phyloP scores from a whole-genome alignment of 2,329 filamentous ascomycete genomes.

The Volutella citrinella region DNA sequence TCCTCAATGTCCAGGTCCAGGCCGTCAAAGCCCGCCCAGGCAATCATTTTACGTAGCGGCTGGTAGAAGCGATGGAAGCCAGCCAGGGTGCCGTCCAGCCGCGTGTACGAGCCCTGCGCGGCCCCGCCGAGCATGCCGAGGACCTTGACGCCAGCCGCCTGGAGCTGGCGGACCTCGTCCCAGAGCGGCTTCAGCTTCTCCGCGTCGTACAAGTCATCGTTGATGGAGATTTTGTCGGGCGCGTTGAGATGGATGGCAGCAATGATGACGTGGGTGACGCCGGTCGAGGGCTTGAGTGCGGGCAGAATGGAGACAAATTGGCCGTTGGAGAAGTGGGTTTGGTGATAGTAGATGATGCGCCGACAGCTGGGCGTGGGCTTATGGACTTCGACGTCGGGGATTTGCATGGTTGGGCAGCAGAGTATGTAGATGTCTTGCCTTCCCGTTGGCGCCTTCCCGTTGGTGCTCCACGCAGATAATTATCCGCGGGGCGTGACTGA shows the following conservation, averaged over 20 bases:
- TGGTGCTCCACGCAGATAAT: too few relatives aligned
- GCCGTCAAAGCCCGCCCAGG: constrained; percentile 59
- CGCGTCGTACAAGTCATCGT: constrained; percentile 67
- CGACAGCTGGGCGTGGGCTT: too few relatives aligned
- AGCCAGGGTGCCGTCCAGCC: constrained; percentile 52
- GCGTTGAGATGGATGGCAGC: constrained; percentile 79
- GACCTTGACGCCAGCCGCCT: constrained; percentile 69
- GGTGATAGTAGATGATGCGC: constrained; percentile 50
- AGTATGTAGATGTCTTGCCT: too few relatives aligned
- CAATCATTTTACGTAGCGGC: constrained; percentile 63
- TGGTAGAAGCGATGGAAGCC: constrained; percentile 71
- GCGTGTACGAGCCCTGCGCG: constrained; percentile 64
- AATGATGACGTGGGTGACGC: constrained; percentile 74
- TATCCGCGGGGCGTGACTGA: too few relatives aligned
- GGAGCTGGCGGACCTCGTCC: constrained; percentile 69
- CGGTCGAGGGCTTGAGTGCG: constrained; percentile 38
- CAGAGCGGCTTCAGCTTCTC: constrained; percentile 68
- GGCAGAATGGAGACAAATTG: constrained; percentile 49
- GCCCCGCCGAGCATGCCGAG: constrained; percentile 84
- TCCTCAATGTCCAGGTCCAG: constrained; percentile 78
- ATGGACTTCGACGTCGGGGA: not conserved
- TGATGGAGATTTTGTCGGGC: constrained; percentile 65
- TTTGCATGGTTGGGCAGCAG: too few relatives aligned
- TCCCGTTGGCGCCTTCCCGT: too few relatives aligned
- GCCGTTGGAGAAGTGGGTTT: constrained; percentile 41